Base-by-base conservation (phyloP, 306 rosid species). In the Quillaja saponaria region DNA sequence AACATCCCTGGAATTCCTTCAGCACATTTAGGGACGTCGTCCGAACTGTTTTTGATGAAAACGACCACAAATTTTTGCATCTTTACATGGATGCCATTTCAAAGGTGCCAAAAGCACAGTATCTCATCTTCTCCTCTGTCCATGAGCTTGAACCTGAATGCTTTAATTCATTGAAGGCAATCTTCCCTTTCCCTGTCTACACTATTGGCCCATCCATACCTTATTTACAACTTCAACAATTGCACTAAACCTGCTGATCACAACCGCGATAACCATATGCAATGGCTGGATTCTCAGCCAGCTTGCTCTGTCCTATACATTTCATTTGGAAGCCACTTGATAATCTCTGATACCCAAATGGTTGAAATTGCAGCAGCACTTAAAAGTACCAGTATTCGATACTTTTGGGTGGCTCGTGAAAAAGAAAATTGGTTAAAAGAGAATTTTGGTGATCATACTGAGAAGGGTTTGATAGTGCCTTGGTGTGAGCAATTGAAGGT, bases 401-500 rank as follows among this genome's bases (percentile, higher is more conserved):
- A 55, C 62, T 49, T 86, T 8, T 86, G 84, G 81, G 87, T 74
- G 77, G 76, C 78, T 17, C 75, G 90, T 7, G 79, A 69, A 0
- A 85, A 83, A 53, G 35, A 81, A 16, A 7, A 33, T 4, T 38
- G 56, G 54, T 42, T 83, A 63, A 76, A 69, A 16, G 82, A 58
- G 16, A 68, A 66, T 4, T 66, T 82, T 59, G 80, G 84, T 28
- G 80, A 71, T 5, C 2, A 25, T 25, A 25, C 4, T 25, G 3
- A 39, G 1, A 63, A 11, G 39, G 86, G 90, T 1, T 19, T 69
- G 58, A 78, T 75, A 4, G 76, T 84, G 45, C 76, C 86, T 4
- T 75, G 86, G 86, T 81, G 90, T 69, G 84, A 84, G 42, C 86
- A 84, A 52, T 34, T 84, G 69, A 75, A 49, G 53, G 90, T 84